Conservation (phyloP, 805 yeast species). For the Candida takata region DNA sequence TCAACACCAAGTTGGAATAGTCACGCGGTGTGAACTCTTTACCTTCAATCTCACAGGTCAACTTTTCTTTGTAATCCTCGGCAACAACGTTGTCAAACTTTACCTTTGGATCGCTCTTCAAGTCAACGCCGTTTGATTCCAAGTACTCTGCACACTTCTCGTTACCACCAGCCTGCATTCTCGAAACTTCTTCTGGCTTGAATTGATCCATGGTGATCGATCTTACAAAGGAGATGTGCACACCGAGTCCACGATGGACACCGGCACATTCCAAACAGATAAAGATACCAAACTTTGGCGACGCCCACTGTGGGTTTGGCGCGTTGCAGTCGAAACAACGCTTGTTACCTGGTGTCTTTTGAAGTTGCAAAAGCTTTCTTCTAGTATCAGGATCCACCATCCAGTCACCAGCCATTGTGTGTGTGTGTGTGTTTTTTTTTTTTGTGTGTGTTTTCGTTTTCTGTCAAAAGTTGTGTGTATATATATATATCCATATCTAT, state of each 20-base stretch:
- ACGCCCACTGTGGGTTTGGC: conserved; percentile 99
- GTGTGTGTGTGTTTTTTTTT: not conserved
- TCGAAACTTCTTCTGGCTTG: conserved; percentile 79
- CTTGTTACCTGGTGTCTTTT: conserved; percentile 76
- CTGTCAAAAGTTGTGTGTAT: too few relatives aligned
- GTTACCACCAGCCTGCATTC: conserved; percentile 96
- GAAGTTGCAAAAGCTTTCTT: conserved; percentile 68
- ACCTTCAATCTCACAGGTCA: conserved; percentile 72
- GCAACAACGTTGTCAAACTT: conserved; percentile 90
- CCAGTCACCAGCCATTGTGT: conserved; percentile 46
- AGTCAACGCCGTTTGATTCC: conserved; percentile 61
- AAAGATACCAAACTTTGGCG: conserved; percentile 95
- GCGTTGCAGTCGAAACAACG: conserved; percentile 92
- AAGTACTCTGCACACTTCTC: conserved; percentile 65
- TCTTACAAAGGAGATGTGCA: conserved; percentile 92
- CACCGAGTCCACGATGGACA: conserved; percentile 90
- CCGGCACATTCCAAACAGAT: conserved; percentile 99
- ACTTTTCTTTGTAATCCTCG: conserved; percentile 83
- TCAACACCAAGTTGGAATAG: conserved; percentile 35
- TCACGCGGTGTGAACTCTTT: conserved; percentile 54
- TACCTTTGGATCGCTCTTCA: conserved; percentile 52
- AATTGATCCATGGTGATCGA: conserved; percentile 98
- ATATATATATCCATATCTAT: too few relatives aligned
- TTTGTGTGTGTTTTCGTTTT: not conserved
- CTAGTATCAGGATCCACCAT: conserved; percentile 91